Base-by-base conservation (phyloP, 768 basidiomycete genomes). In the Albatrellus ellisii region DNA sequence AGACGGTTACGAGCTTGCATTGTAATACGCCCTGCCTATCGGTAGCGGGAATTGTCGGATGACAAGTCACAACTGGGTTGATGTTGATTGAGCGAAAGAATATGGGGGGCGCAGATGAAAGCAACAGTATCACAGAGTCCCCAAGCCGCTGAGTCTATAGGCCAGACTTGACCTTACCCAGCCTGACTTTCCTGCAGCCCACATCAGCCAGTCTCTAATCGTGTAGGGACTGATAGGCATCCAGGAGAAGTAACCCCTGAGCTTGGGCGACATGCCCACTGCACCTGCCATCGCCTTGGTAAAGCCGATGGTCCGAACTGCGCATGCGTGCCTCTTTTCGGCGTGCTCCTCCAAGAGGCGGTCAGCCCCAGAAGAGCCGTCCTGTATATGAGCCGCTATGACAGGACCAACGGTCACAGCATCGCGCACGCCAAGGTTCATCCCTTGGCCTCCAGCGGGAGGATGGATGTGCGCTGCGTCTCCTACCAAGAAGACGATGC, bases 391-490 rank as follows among this genome's bases (percentile, higher is more conserved):
- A n/a, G 59, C 54, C 14, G 55, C 52, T 29, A 75, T 53, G 6
- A 52, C 62, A n/a, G 64, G 60, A 4, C 65, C 71, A 3, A 74
- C 61, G 36, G 59, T 57, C 17, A 72, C 53, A 6, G 67, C 72
- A 45, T 75, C 73, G 12, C 72, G 63, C n/a, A 75, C 55, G 4
- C 73, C 70, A n/a, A 75, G 62, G 46, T 73, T 73, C 72, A 75
- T 70, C 9, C 73, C 73, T 41, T 73, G 72, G 1, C 73, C 73
- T 1, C 73, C 73, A 5, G 64, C 59, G 18, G 72, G 73, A 0
- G 72, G 68, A 43, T 73, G 73, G 35, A 73, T 65, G 46, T 64
- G 69, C 25, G 73, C 73, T 4, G 73, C 70, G 47, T 71, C 68
- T 4, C 68, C 68, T 6, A 66, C 31, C 27, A 71, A 49, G n/a